A percentile compares a stretch with the other conserved stretches of the same genome.
Conservation (phyloP, 139 green algal genomes). For the Deuterostichococcus epilithicus region DNA sequence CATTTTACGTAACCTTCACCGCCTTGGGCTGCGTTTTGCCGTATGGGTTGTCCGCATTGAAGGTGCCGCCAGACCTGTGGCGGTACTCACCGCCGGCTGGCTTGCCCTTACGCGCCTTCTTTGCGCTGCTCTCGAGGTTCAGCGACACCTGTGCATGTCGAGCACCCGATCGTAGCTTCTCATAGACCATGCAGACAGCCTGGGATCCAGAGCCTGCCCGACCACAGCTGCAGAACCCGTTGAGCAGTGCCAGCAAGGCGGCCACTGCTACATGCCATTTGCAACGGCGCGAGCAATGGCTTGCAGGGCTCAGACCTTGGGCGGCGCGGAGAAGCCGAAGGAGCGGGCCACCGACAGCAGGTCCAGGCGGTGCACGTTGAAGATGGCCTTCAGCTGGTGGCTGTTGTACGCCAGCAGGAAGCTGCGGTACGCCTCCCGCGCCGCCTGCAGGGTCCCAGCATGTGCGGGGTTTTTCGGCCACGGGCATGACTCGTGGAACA, state of each 20-base stretch:
- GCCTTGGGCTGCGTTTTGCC: slow-evolving; percentile 33
- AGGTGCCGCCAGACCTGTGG: slow-evolving; percentile 64
- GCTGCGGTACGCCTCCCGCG: slow-evolving; percentile 68
- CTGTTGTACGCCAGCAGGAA: slow-evolving; percentile 98
- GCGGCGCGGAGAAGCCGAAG: slow-evolving; percentile 89
- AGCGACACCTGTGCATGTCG: slow-evolving; percentile 65
- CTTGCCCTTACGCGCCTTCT: slow-evolving; percentile 62
- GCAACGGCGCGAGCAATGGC: too few species aligned
- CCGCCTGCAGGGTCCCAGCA: too few species aligned
- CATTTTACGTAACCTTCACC: slow-evolving; percentile 16
- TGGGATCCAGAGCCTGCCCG: too few species aligned
- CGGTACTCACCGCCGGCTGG: slow-evolving; percentile 31
- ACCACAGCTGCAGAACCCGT: not conserved
- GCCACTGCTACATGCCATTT: too few species aligned
- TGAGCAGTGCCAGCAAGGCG: slow-evolving; percentile 2
- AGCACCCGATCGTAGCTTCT: too few species aligned
- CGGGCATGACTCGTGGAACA: too few species aligned
- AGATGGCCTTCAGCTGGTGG: slow-evolving; percentile 93
- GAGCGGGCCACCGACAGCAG: slow-evolving; percentile 80
- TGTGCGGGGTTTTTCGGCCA: too few species aligned
- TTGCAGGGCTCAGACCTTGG: slow-evolving; percentile 43
- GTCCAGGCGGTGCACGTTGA: slow-evolving; percentile 96
- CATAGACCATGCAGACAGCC: too few species aligned
- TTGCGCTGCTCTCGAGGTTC: slow-evolving; percentile 80
- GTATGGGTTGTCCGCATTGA: slow-evolving; percentile 86